Evolutionary conservation across 257 asterid species (phyloP).

Genomic region (Oldenlandia corymbosa): DNA sequence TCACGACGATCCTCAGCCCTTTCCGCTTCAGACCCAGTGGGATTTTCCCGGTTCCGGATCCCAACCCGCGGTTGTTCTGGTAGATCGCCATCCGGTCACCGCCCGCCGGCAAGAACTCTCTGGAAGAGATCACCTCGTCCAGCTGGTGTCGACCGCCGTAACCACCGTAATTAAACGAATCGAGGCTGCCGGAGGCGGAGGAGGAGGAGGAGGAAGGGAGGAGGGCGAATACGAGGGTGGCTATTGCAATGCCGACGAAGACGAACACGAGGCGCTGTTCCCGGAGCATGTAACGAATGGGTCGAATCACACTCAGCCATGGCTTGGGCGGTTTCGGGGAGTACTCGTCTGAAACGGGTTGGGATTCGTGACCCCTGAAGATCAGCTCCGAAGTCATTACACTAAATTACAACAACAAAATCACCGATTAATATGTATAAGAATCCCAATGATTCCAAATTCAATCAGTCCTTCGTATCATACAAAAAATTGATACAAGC

Average conservation of each 20-base stretch:
- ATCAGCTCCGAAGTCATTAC: conserved; percentile 73
- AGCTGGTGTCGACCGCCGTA: not conserved
- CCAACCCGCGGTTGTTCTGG: conserved; percentile 55
- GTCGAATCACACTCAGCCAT: conserved; percentile 32
- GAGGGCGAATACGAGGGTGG: conserved; percentile 32
- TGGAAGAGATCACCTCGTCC: conserved; percentile 22
- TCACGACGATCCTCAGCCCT: conserved; percentile 74
- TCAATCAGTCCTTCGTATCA: not conserved
- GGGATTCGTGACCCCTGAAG: conserved; percentile 84
- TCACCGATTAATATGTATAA: too few relatives aligned
- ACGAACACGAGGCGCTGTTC: conserved; percentile 46
- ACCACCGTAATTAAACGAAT: conserved; percentile 11
- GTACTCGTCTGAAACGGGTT: conserved; percentile 44
- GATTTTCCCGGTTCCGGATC: conserved; percentile 61
- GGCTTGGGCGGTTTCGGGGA: conserved; percentile 57
- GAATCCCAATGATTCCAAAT: too few relatives aligned
- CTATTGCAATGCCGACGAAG: conserved; percentile 45
- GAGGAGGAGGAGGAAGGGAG: conserved; percentile 20
- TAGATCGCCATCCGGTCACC: conserved; percentile 34
- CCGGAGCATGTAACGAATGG: conserved; percentile 43
- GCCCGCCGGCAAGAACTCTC: conserved; percentile 28
- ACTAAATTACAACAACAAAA: not conserved
- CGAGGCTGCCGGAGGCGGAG: not conserved
- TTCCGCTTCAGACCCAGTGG: conserved; percentile 73
- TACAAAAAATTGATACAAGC: not conserved